A percentile compares a stretch with the other conserved stretches of the same genome.
Evolutionary conservation across 2,329 filamentous ascomycete genomes (phyloP).

Genomic region (Fusarium subtropicale): DNA sequence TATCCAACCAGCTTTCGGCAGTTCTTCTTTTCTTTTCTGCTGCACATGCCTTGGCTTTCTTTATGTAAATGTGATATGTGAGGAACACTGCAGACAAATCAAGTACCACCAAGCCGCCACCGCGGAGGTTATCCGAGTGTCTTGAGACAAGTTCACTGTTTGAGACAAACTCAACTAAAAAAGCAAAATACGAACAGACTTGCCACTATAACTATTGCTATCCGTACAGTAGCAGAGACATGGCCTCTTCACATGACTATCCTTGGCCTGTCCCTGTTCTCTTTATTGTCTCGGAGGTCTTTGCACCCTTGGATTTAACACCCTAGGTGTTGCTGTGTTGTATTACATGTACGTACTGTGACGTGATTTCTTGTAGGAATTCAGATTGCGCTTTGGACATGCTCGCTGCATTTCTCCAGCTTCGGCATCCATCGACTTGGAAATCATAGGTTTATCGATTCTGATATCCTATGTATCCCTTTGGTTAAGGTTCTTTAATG

Average conservation of each 20-base stretch:
- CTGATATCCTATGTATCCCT: not conserved
- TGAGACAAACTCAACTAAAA: constrained; percentile 2
- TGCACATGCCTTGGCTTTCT: not conserved
- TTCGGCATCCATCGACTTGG: not conserved
- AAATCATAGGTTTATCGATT: not conserved
- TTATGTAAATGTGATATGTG: not conserved
- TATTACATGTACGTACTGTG: not conserved
- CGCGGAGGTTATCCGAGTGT: constrained; percentile 1
- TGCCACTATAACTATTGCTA: not conserved
- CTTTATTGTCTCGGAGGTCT: not conserved
- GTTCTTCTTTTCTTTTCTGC: not conserved
- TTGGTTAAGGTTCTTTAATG: not conserved
- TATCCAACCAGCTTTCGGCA: not conserved
- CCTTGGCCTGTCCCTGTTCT: not conserved
- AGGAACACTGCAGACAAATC: not conserved
- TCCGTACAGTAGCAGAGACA: not conserved
- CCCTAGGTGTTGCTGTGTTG: not conserved
- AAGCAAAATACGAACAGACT: constrained; percentile 11
- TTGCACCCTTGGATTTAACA: not conserved
- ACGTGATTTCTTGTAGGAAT: not conserved
- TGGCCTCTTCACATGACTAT: not conserved
- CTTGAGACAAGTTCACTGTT: not conserved
- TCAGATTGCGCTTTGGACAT: not conserved
- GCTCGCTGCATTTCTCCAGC: not conserved
- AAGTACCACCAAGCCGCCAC: not conserved